Base-by-base conservation (phyloP, 129 eudicot genomes). In the Erigeron canadensis region DNA sequence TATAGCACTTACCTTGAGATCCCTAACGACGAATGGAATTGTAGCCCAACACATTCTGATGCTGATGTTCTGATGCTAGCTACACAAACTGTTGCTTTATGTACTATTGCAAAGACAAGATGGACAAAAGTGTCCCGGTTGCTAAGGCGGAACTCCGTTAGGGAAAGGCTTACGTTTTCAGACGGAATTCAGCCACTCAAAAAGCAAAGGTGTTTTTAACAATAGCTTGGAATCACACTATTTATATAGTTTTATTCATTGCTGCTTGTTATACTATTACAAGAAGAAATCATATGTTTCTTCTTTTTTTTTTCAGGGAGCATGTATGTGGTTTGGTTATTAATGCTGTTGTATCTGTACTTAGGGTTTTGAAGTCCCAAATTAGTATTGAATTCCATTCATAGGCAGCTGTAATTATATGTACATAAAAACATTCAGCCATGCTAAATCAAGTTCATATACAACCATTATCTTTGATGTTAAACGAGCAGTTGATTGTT, bases 181-280 rank as follows among this genome's bases (percentile, higher is more conserved):
- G 55, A 81, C 61, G 70, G 76, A 40, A 70, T 75, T 17, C 64
- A 81, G 73, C 43, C 74, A 7, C 54, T 23, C 17, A 79, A 79
- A 74, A 78, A 53, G 59, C 81, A 78, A 42, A 63, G 81, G 81
- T 55, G 72, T 28, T 62, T 40, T 70, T 63, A 63, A 63, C 7
- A 63, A 63, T 9, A 48, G 5, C 12, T 22, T 58, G 17, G 23
- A 60, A 59, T 59, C 58, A 61, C 10, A 12, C 45, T 16, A 58
- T 12, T 8, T 34, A 56, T 21, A 5, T 58, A 8, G 16, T 56
- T 41, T 41, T 12, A 19, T 47, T 11, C 42, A 71, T 41, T 56
- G 41, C 41, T 70, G 74, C 74, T 39, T 28, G 72, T 50, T 73
- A 70, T 61, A 63, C 46, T 37, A 43, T 68, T 3, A 67, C 58